Evolutionary conservation across 305 asterid genomes (phyloP).

Genomic region (Withania somnifera): DNA sequence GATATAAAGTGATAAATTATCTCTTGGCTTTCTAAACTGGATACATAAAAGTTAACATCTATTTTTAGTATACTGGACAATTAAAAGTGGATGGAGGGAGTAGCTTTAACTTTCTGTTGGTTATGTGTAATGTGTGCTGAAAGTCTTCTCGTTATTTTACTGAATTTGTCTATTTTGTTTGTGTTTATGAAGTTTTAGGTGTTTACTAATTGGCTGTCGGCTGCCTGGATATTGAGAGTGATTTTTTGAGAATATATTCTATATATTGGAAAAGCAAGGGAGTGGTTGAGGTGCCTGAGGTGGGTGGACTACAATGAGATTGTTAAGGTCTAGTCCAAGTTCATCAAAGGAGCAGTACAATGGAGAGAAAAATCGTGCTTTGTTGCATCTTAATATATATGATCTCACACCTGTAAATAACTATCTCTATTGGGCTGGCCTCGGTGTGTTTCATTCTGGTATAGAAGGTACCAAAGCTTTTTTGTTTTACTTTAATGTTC

Average conservation of each 20-base stretch:
- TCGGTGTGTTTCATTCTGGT: constrained; percentile 85
- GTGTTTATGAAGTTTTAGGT: not conserved
- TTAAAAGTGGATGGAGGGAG: too few relatives aligned
- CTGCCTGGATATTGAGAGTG: not conserved
- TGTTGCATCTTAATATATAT: constrained; percentile 68
- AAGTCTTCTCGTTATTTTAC: not conserved
- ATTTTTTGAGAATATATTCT: not conserved
- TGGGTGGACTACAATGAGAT: constrained; percentile 39
- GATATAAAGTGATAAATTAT: too few relatives aligned
- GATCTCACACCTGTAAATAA: constrained; percentile 78
- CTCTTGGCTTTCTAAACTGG: too few relatives aligned
- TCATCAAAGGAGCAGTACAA: constrained; percentile 26
- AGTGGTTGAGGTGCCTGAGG: not conserved
- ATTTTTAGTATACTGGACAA: too few relatives aligned
- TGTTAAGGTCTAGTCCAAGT: constrained; percentile 46
- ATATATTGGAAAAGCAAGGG: not conserved
- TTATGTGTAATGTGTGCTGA: not conserved
- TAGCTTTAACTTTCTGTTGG: not conserved
- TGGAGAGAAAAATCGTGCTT: constrained; percentile 34
- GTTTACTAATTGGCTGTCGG: not conserved
- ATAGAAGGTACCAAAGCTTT: constrained; percentile 52
- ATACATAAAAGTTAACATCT: too few relatives aligned
- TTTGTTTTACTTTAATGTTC: not conserved
- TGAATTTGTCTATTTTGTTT: not conserved
- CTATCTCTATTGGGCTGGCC: constrained; percentile 85